Percentiles rank a stretch among this genome's conserved stretches.
Conservation (phyloP, 768 basidiomycete species). For the Pisolithus marmoratus region DNA sequence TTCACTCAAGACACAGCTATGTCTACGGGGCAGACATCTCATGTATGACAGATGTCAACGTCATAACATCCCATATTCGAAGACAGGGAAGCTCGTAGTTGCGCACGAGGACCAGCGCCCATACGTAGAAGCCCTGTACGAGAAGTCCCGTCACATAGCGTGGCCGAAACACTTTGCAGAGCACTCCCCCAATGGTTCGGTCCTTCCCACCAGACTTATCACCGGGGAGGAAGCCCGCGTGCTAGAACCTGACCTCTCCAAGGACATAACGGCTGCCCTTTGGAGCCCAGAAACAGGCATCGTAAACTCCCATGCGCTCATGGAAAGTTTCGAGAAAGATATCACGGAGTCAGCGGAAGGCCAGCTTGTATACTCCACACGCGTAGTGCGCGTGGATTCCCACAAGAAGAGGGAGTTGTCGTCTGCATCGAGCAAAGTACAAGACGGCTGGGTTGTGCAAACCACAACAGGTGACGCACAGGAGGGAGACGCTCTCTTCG, state of each 20-base stretch:
- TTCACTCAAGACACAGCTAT: slow-evolving; percentile 82
- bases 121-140: slow-evolving; percentile 67
- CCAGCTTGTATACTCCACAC: slow-evolving; percentile 71
- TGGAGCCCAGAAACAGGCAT: slow-evolving; percentile 89
- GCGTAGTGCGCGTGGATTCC: slow-evolving; percentile 82
- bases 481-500: slow-evolving; percentile 60
- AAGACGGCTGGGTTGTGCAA: slow-evolving; percentile 87
- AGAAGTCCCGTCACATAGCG: slow-evolving; percentile 50
- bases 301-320: slow-evolving; percentile 78
- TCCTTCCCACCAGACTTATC: slow-evolving; percentile 64
- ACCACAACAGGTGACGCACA: slow-evolving; percentile 49
- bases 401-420: slow-evolving; percentile 25
- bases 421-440: slow-evolving; percentile 27
- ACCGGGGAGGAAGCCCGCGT: slow-evolving; percentile 59
- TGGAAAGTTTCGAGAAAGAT: slow-evolving; percentile 80
- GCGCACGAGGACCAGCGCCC: slow-evolving; percentile 59
- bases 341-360: slow-evolving; percentile 65
- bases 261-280: slow-evolving; percentile 64
- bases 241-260: slow-evolving; percentile 80
- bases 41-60: slow-evolving; percentile 71
- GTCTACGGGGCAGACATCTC: slow-evolving; percentile 79
- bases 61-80: slow-evolving; percentile 59
- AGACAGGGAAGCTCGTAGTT: slow-evolving; percentile 87
- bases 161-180: slow-evolving; percentile 42
- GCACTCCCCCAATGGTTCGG: slow-evolving; percentile 22